Conservation (phyloP, 2,329 filamentous ascomycete species). For the Ceratocystis lukuohia region DNA sequence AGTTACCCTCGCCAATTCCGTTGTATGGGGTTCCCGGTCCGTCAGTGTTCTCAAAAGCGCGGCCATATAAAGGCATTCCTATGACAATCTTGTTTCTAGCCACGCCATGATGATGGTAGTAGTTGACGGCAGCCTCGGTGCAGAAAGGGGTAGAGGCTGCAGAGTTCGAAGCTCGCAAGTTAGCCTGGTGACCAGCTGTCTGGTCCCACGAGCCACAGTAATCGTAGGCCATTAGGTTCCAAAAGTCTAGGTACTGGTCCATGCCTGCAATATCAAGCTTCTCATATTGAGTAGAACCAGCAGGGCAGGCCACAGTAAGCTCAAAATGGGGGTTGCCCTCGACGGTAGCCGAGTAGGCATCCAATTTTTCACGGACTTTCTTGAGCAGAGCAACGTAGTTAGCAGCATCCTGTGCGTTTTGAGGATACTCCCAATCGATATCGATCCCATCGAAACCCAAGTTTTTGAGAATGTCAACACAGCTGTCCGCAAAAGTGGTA, state of each 20-base stretch:
- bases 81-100: constrained; percentile 61
- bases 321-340: constrained; percentile 40
- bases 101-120: constrained; percentile 56
- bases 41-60: constrained; percentile 66
- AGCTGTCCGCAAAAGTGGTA: constrained; percentile 55
- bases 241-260: constrained; percentile 56
- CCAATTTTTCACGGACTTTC: constrained; percentile 43
- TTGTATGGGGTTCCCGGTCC: constrained; percentile 56
- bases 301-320: constrained; percentile 51
- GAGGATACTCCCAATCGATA: constrained; percentile 57
- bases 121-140: constrained; percentile 53
- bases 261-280: constrained; percentile 50
- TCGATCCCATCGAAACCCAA: constrained; percentile 64
- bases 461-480: constrained; percentile 64
- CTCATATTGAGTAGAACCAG: constrained; percentile 47
- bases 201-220: constrained; percentile 72
- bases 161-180: constrained; percentile 51
- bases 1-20: constrained; percentile 65
- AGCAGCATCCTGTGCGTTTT: constrained; percentile 39
- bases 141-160: constrained; percentile 64
- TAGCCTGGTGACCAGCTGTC: constrained; percentile 63
- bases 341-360: constrained; percentile 39
- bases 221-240: constrained; percentile 83
- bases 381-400: constrained; percentile 47
- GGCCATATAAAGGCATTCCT: constrained; percentile 86